Evolutionary conservation across 2,329 filamentous ascomycete genomes (phyloP).

Genomic region (Ceratocystis alfenasii): DNA sequence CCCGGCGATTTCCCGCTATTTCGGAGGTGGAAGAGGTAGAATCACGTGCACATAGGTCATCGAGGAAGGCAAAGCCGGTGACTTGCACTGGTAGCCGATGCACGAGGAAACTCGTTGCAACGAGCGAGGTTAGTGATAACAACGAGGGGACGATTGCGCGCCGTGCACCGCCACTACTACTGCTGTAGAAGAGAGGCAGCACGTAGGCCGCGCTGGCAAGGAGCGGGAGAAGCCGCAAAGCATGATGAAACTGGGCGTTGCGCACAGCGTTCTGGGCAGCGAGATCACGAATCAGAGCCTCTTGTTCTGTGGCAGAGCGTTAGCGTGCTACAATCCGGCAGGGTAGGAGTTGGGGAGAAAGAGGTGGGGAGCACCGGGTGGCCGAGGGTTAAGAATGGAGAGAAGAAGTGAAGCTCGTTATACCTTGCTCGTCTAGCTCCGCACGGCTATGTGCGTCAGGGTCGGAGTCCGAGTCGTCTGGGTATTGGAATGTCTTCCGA

Average conservation of each 20-base stretch:
- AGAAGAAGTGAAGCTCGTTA: constrained; percentile 11
- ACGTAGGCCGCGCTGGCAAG: constrained; percentile 46
- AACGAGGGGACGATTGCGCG: constrained; percentile 31
- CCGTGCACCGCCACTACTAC: neutral
- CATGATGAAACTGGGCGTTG: constrained; percentile 45
- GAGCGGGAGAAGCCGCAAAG: constrained; percentile 50
- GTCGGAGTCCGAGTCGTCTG: constrained; percentile 40
- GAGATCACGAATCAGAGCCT: constrained; percentile 47
- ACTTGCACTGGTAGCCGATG: constrained; percentile 41
- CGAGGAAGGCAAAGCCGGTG: constrained; percentile 42
- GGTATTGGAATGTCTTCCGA: constrained; percentile 67
- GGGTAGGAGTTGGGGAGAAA: no score
- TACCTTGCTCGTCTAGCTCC: constrained; percentile 66
- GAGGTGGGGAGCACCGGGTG: neutral
- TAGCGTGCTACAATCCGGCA: neutral
- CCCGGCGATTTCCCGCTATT: neutral
- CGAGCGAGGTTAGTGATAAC: constrained; percentile 51
- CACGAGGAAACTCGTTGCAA: constrained; percentile 50
- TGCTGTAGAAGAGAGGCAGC: constrained; percentile 32
- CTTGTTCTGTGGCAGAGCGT: constrained; percentile 43
- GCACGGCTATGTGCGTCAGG: constrained; percentile 41
- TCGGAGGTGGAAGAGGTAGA: no score
- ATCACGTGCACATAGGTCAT: constrained; percentile 30
- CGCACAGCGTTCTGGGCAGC: constrained; percentile 42
- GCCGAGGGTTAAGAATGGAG: neutral